Evolutionary conservation across 176 grass and related monocot genomes (phyloP).

Genomic region (Oryza australiensis): DNA sequence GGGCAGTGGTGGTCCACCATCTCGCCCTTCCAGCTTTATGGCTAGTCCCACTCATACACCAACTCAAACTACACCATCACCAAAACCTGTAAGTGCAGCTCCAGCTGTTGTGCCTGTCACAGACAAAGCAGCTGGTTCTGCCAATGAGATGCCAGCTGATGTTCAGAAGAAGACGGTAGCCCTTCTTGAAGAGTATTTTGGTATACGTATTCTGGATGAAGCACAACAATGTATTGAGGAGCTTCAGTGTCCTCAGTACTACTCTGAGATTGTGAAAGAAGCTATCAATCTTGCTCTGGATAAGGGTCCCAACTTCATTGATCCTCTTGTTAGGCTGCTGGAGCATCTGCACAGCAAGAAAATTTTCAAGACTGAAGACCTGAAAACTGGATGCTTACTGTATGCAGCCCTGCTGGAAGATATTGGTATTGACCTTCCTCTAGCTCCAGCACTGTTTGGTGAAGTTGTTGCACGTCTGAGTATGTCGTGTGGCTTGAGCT

Average conservation of each 20-base stretch:
- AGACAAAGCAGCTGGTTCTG: constrained; percentile 41
- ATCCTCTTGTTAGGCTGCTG: constrained; percentile 65
- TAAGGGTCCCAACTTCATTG: constrained; percentile 65
- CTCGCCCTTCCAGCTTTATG: constrained; percentile 36
- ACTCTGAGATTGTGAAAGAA: constrained; percentile 93
- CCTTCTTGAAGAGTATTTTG: constrained; percentile 95
- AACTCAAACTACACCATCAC: constrained; percentile 45
- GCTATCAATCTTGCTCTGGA: constrained; percentile 84
- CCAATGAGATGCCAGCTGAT: constrained; percentile 41
- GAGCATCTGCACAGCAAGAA: constrained; percentile 75
- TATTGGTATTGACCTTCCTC: constrained; percentile 90
- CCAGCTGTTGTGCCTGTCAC: constrained; percentile 33
- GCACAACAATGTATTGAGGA: constrained; percentile 96
- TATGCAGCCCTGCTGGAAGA: constrained; percentile 80
- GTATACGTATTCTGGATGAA: constrained; percentile 77
- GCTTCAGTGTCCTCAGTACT: constrained; percentile 62
- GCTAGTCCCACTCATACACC: constrained; percentile 24
- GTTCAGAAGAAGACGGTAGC: constrained; percentile 84
- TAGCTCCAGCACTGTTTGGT: constrained; percentile 80
- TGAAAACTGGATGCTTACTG: constrained; percentile 73
- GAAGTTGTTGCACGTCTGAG: constrained; percentile 65
- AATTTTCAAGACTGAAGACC: constrained; percentile 55
- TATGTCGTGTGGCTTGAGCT: constrained; percentile 52
- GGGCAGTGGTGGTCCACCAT: constrained; percentile 36
- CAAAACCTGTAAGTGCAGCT: constrained; percentile 44